Evolutionary conservation across 306 rosid genomes (phyloP).

Genomic region (Quercus bicolor): DNA sequence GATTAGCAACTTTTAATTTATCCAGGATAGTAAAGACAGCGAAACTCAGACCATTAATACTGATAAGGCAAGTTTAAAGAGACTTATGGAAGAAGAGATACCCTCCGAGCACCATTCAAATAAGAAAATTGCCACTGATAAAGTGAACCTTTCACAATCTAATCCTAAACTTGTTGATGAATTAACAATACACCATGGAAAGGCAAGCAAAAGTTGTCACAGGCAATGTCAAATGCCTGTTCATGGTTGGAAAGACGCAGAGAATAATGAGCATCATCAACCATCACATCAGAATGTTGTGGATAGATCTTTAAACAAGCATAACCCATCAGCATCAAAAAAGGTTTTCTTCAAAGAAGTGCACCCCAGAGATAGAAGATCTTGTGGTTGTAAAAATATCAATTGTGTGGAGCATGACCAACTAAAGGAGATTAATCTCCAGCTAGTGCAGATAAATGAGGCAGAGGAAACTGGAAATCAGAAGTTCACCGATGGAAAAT

Average conservation of each 20-base stretch:
- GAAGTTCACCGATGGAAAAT: constrained; percentile 36
- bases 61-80: constrained; percentile 8
- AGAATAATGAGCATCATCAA: constrained; percentile 6
- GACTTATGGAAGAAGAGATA: constrained; percentile 15
- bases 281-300: constrained; percentile 17
- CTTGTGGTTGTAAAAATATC: constrained; percentile 44
- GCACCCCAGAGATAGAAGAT: constrained; percentile 35
- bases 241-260: background rate
- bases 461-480: constrained; percentile 43
- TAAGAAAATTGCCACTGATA: background rate
- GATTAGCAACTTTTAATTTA: constrained; percentile 11
- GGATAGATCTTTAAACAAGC: constrained; percentile 22
- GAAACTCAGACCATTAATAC: constrained; percentile 1
- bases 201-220: constrained; percentile 10
- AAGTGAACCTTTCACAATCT: constrained; percentile 1
- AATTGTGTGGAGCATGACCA: constrained; percentile 31
- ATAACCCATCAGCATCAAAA: constrained; percentile 19
- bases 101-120: background rate
- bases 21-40: constrained; percentile 14
- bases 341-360: constrained; percentile 25
- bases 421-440: constrained; percentile 20
- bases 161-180: constrained; percentile 6
- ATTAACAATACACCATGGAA: constrained; percentile 21
- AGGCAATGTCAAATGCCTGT: constrained; percentile 2
- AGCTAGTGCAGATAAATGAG: constrained; percentile 30